Percentiles rank a stretch among this genome's conserved stretches.
phyloP scores from a whole-genome alignment of 2,329 filamentous ascomycete species.

The Plectosphaerella plurivora region DNA sequence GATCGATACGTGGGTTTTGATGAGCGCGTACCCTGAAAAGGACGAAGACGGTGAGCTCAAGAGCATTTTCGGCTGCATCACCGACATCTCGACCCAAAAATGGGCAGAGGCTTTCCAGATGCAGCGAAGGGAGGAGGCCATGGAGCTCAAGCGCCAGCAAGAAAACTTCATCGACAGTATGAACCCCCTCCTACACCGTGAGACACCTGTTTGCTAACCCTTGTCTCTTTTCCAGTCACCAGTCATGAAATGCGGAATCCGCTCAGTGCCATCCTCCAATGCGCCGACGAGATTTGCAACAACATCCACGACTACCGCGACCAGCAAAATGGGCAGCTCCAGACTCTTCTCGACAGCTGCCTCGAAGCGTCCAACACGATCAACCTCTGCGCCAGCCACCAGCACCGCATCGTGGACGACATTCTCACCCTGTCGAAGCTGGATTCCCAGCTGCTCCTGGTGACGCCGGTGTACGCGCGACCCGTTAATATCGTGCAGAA shows the following conservation, averaged over 20 bases:
- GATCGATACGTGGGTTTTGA: slow-evolving; percentile 71
- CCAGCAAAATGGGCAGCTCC: slow-evolving; percentile 29
- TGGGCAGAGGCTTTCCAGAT: slow-evolving; percentile 78
- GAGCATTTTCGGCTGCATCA: slow-evolving; percentile 75
- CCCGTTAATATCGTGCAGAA: slow-evolving; percentile 64
- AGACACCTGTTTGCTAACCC: no score
- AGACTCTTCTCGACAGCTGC: slow-evolving; percentile 47
- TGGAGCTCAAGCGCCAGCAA: slow-evolving; percentile 71
- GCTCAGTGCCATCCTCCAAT: slow-evolving; percentile 69
- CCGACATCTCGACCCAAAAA: slow-evolving; percentile 82
- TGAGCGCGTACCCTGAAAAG: slow-evolving; percentile 72
- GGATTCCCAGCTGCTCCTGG: slow-evolving; percentile 65
- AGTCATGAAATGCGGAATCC: slow-evolving; percentile 76
- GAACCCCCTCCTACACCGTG: no score
- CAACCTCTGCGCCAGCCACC: slow-evolving; percentile 72
- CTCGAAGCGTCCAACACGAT: slow-evolving; percentile 80
- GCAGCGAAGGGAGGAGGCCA: slow-evolving; percentile 72
- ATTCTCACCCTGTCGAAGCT: slow-evolving; percentile 65
- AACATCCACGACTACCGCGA: slow-evolving; percentile 39
- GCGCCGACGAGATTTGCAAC: slow-evolving; percentile 66
- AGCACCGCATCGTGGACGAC: slow-evolving; percentile 68
- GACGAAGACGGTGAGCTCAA: slow-evolving; percentile 60
- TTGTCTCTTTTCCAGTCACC: slow-evolving; percentile 34
- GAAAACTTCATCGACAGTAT: slow-evolving; percentile 65
- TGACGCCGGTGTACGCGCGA: slow-evolving; percentile 66